These are phyloP conservation scores for Silybum marianum DNA, from an alignment of 129 eudicot species.

Conservation along the genomic window DNA sequence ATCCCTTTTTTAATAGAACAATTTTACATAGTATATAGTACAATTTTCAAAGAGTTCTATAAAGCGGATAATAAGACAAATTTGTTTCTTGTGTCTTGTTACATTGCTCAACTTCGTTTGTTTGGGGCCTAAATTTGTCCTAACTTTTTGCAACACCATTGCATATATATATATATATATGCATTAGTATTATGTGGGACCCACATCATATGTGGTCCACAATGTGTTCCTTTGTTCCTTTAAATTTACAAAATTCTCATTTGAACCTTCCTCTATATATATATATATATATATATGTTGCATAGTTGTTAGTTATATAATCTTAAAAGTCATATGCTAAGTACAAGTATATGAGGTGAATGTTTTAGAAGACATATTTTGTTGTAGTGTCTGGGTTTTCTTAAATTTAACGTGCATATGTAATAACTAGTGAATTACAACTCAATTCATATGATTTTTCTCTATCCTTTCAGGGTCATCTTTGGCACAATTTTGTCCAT, in stretches of 20 bases:
- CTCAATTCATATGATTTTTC: not conserved
- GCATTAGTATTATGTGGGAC: too few relatives aligned
- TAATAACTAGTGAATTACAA: not conserved
- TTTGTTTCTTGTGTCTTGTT: not conserved
- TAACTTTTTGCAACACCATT: not conserved
- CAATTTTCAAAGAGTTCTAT: not conserved
- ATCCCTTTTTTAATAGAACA: not conserved
- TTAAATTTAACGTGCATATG: not conserved
- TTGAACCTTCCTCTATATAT: too few relatives aligned
- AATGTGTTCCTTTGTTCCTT: too few relatives aligned
- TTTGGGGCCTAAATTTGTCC: not conserved
- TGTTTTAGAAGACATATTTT: not conserved
- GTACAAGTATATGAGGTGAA: not conserved
- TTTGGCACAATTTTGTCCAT: not conserved
- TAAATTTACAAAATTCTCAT: too few relatives aligned
- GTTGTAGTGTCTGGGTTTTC: not conserved
- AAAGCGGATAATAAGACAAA: not conserved
- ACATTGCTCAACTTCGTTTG: not conserved
- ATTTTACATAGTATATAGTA: too few relatives aligned
- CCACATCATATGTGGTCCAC: too few relatives aligned
- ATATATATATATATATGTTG: too few relatives aligned
- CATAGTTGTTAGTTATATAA: not conserved
- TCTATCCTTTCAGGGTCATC: not conserved
- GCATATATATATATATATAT: too few relatives aligned
- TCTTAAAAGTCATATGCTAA: not conserved